Evolutionary conservation across 805 yeast species (phyloP).

Genomic region (Myxozyma udenii): DNA sequence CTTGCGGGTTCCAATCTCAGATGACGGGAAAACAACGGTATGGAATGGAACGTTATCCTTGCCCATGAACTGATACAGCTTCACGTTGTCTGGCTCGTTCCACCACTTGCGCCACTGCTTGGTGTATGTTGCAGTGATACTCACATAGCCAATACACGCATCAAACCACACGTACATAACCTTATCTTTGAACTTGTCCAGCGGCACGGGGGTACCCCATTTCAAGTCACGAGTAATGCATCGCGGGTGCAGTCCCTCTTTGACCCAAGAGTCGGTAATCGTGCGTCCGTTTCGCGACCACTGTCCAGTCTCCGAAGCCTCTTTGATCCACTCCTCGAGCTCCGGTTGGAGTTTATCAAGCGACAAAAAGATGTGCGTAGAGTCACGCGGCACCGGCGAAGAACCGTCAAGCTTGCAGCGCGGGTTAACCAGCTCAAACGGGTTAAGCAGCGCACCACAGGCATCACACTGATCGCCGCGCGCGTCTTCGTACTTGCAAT

Average conservation of each 20-base stretch:
- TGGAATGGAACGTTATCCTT: constrained; percentile 99
- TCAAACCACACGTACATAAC: constrained; percentile 99
- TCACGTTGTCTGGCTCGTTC: constrained; percentile 85
- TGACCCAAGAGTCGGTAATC: constrained; percentile 90
- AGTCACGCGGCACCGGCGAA: constrained; percentile 72
- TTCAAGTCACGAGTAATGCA: constrained; percentile 95
- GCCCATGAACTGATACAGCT: constrained; percentile 97
- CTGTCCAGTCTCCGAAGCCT: constrained; percentile 65
- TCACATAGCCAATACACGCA: constrained; percentile 94
- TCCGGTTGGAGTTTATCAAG: constrained; percentile 80
- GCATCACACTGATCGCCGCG: constrained; percentile 99
- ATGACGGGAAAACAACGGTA: constrained; percentile 94
- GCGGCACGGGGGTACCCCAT: constrained; percentile 99
- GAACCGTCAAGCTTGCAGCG: constrained; percentile 90
- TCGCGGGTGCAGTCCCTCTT: constrained; percentile 87
- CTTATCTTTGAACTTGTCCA: constrained; percentile 78
- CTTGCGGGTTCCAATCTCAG: constrained; percentile 84
- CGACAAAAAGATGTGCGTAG: constrained; percentile 81
- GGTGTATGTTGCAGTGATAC: constrained; percentile 92
- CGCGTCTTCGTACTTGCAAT: constrained; percentile 92
- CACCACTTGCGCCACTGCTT: constrained; percentile 87
- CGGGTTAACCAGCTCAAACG: constrained; percentile 90
- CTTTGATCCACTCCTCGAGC: constrained; percentile 66
- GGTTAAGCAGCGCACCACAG: constrained; percentile 86
- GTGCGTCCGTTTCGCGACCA: constrained; percentile 92